Evolutionary conservation across 2,329 filamentous ascomycete genomes (phyloP), one percentile per base, ranked within the genome.

Genomic region (Dothideomycetes sp.): DNA sequence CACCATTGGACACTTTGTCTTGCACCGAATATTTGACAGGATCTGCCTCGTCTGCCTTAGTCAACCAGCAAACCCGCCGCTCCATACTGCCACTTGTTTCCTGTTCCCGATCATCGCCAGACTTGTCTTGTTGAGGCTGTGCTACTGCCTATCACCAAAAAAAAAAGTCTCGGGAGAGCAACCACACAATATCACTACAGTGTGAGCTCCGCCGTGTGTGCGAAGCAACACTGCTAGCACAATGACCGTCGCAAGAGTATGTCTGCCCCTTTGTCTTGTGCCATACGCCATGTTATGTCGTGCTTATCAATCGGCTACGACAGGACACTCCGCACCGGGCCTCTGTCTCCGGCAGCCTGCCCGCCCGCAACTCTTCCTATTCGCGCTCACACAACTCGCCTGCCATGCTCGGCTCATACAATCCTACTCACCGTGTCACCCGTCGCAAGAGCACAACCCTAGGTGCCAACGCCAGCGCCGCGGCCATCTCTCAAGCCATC

Each of bases 361-460:
- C 82, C 36, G 68, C 64, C 45, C 80, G 79, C 51, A 73, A 78
- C 57, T n/a, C n/a, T n/a, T 67, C 74, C 49, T 77, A 83, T 64
- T 75, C 78, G 48, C 81, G 87, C 57, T 79, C 78, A 53, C 84
- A 87, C 67, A 84, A 87, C 67, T 84, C 84, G 35, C 82, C 91
- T 63, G 89, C 85, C 44, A 71, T 87, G 52, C 82, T 88, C 42
- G 74, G 82, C 45, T 78, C 82, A 44, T 75, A 88, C 57, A 89
- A 88, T 67, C 68, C 80, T 53, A 80, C 78, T 61, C 84, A 94
- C 63, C 84, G 91, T 53, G 78, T 96, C 51, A 87, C 84, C 53
- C 84, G 89, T 56, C 79, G 91, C 54, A 96, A 96, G 75, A 95
- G 88, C 65, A 87, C 94, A 59, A 79, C 76, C 58, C 86, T 84